Evolutionary conservation across 768 basidiomycete genomes (phyloP).

Genomic region (Rhizopogon vesiculosus): DNA sequence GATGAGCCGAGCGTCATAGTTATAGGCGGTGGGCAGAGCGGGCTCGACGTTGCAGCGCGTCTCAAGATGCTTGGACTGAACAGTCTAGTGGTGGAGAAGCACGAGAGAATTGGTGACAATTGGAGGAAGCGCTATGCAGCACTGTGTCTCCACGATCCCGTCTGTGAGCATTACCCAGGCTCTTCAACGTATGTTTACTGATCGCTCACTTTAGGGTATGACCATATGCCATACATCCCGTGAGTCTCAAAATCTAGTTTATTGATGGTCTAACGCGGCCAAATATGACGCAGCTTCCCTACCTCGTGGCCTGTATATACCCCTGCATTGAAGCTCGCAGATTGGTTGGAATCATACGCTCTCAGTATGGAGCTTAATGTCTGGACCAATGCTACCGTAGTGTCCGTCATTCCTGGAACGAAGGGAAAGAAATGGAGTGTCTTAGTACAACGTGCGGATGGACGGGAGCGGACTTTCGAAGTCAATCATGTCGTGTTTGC

Average conservation of each 20-base stretch:
- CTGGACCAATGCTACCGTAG: conserved; percentile 47
- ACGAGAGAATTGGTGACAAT: conserved; percentile 24
- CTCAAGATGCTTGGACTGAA: conserved; percentile 29
- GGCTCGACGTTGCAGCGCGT: conserved; percentile 54
- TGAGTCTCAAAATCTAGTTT: conserved; percentile 21
- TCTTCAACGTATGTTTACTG: neutral
- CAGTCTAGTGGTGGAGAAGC: conserved; percentile 19
- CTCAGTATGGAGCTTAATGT: conserved; percentile 56
- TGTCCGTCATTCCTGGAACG: conserved; percentile 23
- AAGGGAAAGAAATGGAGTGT: conserved; percentile 41
- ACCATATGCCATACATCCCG: conserved; percentile 54
- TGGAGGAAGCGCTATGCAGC: conserved; percentile 26
- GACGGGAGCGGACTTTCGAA: conserved; percentile 32
- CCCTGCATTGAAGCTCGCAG: conserved; percentile 53
- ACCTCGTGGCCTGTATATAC: conserved; percentile 54
- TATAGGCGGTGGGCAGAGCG: conserved; percentile 48
- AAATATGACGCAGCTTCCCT: conserved; percentile 40
- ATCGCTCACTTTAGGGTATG: conserved; percentile 29
- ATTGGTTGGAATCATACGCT: conserved; percentile 66
- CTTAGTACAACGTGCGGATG: conserved; percentile 30
- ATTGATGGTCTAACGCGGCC: neutral
- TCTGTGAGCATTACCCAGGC: conserved; percentile 16
- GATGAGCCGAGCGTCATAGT: conserved; percentile 49
- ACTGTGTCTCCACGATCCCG: conserved; percentile 30
- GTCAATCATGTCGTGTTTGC: conserved; percentile 49